Evolutionary conservation across 108 stramenopile genomes (phyloP).

Genomic region (Hondaea fermentalgiana): DNA sequence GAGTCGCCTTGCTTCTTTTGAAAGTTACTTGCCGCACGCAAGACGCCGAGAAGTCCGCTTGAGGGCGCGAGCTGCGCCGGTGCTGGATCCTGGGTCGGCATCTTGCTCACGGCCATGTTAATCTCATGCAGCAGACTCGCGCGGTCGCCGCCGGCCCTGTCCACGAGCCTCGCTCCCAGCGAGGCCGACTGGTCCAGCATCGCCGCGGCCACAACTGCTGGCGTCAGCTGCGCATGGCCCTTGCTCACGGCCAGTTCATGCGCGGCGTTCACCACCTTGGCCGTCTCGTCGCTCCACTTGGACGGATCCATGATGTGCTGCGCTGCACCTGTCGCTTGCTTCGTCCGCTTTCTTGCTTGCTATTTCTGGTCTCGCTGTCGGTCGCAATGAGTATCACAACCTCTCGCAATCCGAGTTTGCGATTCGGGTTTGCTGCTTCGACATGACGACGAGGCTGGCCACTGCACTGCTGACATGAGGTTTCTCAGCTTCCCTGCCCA

Average conservation of each 20-base stretch:
- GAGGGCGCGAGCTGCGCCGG: neutral
- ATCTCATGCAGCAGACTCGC: neutral
- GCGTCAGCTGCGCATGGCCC: neutral
- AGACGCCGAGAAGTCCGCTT: neutral
- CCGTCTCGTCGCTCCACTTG: neutral
- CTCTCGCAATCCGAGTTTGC: neutral
- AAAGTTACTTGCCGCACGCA: neutral
- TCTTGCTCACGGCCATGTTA: neutral
- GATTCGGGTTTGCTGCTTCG: neutral
- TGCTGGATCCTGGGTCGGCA: neutral
- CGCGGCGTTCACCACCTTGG: neutral
- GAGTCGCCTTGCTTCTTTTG: slow-evolving; percentile 10
- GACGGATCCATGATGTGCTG: neutral
- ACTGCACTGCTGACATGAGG: neutral
- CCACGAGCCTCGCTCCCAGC: neutral
- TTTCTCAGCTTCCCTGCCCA: neutral
- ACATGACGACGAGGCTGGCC: too few relatives aligned
- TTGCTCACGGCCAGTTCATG: neutral
- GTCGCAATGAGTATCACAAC: neutral
- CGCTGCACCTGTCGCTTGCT: neutral
- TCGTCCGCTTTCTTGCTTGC: neutral
- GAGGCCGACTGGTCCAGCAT: neutral
- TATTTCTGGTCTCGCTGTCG: neutral
- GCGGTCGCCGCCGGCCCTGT: neutral
- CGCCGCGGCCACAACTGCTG: neutral